These are phyloP conservation scores for Cytospora piceae DNA, from an alignment of 2,329 filamentous ascomycete genomes.

Conservation along the genomic window DNA sequence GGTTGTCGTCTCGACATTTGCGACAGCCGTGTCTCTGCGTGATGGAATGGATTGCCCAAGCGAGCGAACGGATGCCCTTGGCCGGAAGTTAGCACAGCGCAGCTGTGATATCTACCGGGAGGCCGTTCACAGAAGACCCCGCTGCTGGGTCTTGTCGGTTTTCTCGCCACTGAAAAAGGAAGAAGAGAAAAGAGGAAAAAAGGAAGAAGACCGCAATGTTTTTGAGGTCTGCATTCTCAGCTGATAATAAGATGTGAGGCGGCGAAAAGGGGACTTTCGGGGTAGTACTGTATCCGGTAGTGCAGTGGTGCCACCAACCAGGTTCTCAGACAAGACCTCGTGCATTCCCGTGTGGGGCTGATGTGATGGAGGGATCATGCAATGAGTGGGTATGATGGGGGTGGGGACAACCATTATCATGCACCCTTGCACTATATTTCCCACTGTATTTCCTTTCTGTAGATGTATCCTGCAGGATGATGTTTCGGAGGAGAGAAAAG, in stretches of 20 bases:
- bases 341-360: background rate
- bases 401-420: background rate
- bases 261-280: background rate
- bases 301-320: conserved; percentile 19
- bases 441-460: too few species aligned
- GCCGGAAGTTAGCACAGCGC: background rate
- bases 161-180: background rate
- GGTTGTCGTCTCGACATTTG: conserved; percentile 6
- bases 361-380: conserved; percentile 2
- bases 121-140: background rate
- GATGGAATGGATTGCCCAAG: background rate
- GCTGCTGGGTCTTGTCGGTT: background rate
- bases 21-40: conserved; percentile 5
- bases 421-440: background rate
- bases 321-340: conserved; percentile 11
- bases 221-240: background rate
- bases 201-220: background rate
- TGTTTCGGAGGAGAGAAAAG: too few species aligned
- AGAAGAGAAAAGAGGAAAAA: background rate
- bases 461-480: too few species aligned
- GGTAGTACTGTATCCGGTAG: background rate
- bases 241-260: background rate
- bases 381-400: too few species aligned
- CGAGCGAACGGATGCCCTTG: background rate
- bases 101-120: background rate